phyloP scores from a whole-genome alignment of 495 filamentous ascomycete species.

The Podospora appendiculata region DNA sequence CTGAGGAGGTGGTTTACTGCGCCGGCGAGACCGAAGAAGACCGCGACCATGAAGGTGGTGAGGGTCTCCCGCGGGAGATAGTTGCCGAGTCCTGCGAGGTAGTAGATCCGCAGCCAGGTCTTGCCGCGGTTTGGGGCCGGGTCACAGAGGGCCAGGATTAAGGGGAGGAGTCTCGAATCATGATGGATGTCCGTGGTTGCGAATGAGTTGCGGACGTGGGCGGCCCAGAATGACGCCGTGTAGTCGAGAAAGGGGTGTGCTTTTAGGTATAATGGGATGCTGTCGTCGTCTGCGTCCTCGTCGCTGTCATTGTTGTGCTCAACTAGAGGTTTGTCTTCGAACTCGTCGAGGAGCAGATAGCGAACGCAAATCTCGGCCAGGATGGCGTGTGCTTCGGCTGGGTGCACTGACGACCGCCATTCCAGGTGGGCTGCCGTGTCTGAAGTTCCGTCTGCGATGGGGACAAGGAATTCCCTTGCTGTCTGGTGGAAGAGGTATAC shows the following conservation, averaged over 20 bases:
- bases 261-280: not conserved
- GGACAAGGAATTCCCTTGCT: not conserved
- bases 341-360: not conserved
- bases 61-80: not conserved
- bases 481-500: slow-evolving; percentile 1
- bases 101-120: not conserved
- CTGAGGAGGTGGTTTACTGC: not conserved
- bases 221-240: not conserved
- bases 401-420: not conserved
- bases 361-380: not conserved
- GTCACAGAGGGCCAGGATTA: not conserved
- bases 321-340: not conserved
- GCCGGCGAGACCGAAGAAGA: not conserved
- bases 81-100: not conserved
- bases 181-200: not conserved
- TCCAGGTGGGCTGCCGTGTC: not conserved
- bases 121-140: not conserved
- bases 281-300: not conserved
- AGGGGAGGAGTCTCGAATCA: not conserved
- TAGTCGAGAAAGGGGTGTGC: not conserved
- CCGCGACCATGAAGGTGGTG: not conserved
- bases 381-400: not conserved
- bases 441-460: not conserved
- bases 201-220: not conserved
- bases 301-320: not conserved